Base-by-base conservation (phyloP, 148 eudicot genomes). In the Amaranthus palmeri region DNA sequence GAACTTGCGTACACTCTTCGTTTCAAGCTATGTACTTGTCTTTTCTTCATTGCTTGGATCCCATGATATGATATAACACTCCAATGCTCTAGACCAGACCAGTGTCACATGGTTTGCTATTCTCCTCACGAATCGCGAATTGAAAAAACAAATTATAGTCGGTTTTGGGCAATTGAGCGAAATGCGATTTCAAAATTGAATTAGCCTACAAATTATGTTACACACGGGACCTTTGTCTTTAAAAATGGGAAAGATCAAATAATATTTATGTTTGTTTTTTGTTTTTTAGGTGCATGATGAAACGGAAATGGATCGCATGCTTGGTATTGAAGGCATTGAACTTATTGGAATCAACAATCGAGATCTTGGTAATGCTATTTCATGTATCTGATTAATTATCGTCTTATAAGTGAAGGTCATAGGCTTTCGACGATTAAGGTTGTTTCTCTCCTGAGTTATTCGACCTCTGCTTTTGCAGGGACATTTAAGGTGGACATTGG, bases 291-390 rank as follows among this genome's bases (percentile, higher is more conserved):
- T 93, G 64, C 98, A 93, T 69, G 83, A 95, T 81, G 96, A 86
- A 70, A 82, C 79, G 74, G 98, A 95, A 86, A 88, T 95, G 88
- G 98, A 95, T 54, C 98, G 98, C 15, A 86, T 91, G 61, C 96
- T 95, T 56, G 90, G 66, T 57, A 83, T 95, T 51, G 97, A 91
- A n/a, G 98, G 92, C 59, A 77, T 91, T 69, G 83, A 91, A 72
- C 96, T 93, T 71, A 81, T 93, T 73, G 97, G 98, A 81, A 93
- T 93, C 83, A 93, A 93, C 80, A 93, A 93, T 54, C 91, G 98
- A 41, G 77, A 88, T 87, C 96, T 93, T 59, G 96, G 98, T 93
- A 80, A 47, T 80, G 61, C 44, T 50, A 53, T 17, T 10, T 69
- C 42, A 18, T 15, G 36, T 51, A 61, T 15, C 61, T 15, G 13